Evolutionary conservation across 108 stramenopile species (phyloP).

Genomic region (Phaeodactylum tricornutum): DNA sequence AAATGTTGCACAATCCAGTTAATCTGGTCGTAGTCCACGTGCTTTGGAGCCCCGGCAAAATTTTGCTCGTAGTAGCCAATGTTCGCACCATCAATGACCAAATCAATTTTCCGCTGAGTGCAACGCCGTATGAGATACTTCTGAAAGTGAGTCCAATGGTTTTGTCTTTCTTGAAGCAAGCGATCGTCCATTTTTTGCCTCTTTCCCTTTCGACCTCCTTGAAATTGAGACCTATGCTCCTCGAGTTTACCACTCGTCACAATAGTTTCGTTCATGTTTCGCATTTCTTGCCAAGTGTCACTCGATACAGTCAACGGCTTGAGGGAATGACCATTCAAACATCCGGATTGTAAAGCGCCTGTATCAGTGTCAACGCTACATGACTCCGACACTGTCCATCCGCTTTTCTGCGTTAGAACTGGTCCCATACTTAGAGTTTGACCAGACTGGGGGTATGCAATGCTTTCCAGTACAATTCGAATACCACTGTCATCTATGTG

Average conservation of each 20-base stretch:
- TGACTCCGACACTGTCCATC: neutral
- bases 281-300: constrained; percentile 51
- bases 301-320: constrained; percentile 46
- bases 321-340: constrained; percentile 29
- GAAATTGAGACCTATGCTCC: constrained; percentile 42
- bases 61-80: constrained; percentile 91
- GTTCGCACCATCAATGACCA: constrained; percentile 98
- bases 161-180: constrained; percentile 13
- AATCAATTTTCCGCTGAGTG: constrained; percentile 17
- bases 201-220: constrained; percentile 81
- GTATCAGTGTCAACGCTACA: constrained; percentile 37
- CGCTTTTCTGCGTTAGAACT: neutral
- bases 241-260: constrained; percentile 51
- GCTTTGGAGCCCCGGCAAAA: constrained; percentile 67
- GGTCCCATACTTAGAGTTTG: constrained; percentile 20
- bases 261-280: constrained; percentile 67
- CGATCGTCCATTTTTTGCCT: constrained; percentile 21
- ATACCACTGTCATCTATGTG: neutral
- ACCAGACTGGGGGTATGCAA: neutral
- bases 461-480: neutral
- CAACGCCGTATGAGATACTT: constrained; percentile 14
- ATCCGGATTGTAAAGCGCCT: constrained; percentile 37
- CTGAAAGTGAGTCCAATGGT: constrained; percentile 26
- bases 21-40: constrained; percentile 89
- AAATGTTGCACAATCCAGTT: constrained; percentile 75